Evolutionary conservation across 2,329 filamentous ascomycete genomes (phyloP).

Genomic region (Xylariaceae sp.): DNA sequence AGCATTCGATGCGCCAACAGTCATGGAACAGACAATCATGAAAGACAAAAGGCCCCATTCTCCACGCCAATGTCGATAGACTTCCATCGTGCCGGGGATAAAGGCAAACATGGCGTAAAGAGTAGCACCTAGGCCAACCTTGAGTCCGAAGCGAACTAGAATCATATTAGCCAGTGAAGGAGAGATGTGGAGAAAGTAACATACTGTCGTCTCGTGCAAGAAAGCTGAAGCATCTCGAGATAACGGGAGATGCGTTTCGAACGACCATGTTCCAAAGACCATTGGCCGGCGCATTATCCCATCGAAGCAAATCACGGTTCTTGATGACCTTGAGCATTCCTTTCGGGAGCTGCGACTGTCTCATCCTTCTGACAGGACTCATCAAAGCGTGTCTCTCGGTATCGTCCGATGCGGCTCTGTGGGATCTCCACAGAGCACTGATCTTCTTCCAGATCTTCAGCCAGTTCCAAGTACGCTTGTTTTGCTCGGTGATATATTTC

Average conservation of each 20-base stretch:
- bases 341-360: conserved; percentile 49
- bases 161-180: conserved; percentile 21
- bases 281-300: conserved; percentile 47
- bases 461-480: conserved; percentile 73
- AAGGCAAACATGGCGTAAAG: conserved; percentile 89
- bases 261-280: conserved; percentile 36
- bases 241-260: conserved; percentile 40
- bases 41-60: conserved; percentile 97
- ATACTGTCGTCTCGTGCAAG: conserved; percentile 49
- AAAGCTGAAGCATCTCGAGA: conserved; percentile 43
- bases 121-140: conserved; percentile 85
- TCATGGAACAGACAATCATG: conserved; percentile 98
- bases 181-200: conserved; percentile 13
- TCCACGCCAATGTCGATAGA: conserved; percentile 83
- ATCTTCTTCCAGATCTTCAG: conserved; percentile 64
- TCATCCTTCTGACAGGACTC: conserved; percentile 41
- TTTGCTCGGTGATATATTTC: conserved; percentile 62
- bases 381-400: conserved; percentile 40
- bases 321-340: conserved; percentile 52
- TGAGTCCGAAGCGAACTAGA: conserved; percentile 69
- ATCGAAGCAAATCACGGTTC: conserved; percentile 48
- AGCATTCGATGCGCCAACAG: conserved; percentile 90
- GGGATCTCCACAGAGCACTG: conserved; percentile 28
- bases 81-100: conserved; percentile 66
- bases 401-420: conserved; percentile 29